Evolutionary conservation across 2,329 filamentous ascomycete genomes (phyloP).

Genomic region (Tolypocladium tundrense): DNA sequence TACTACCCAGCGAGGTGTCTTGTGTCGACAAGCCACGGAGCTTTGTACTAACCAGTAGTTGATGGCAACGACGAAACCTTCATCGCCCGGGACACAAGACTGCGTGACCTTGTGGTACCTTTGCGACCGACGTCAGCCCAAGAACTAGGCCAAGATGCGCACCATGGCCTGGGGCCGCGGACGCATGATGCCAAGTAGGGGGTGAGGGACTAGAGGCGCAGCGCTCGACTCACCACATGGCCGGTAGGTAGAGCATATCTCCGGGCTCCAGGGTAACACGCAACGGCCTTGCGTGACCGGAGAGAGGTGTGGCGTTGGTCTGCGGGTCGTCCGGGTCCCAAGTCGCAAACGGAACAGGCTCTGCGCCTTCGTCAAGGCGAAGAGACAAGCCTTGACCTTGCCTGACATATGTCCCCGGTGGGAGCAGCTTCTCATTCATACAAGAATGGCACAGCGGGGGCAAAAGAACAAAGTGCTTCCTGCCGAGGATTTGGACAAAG

Average conservation of each 20-base stretch:
- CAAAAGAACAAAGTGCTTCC: slow-evolving; percentile 65
- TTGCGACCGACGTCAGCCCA: not conserved
- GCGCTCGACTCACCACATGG: slow-evolving; percentile 53
- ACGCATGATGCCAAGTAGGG: not conserved
- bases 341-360: slow-evolving; percentile 53
- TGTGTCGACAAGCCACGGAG: not conserved
- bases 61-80: slow-evolving; percentile 66
- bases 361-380: slow-evolving; percentile 20
- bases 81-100: slow-evolving; percentile 53
- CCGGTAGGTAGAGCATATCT: slow-evolving; percentile 74
- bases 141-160: not conserved
- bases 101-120: slow-evolving; percentile 77
- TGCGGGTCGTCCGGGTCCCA: slow-evolving; percentile 62
- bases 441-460: slow-evolving; percentile 62
- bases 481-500: slow-evolving; percentile 64
- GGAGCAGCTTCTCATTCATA: slow-evolving; percentile 52
- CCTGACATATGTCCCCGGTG: slow-evolving; percentile 47
- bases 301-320: slow-evolving; percentile 44
- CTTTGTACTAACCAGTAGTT: slow-evolving; percentile 60
- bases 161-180: not conserved
- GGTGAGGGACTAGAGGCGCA: not conserved
- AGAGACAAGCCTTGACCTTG: slow-evolving; percentile 16
- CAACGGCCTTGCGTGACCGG: slow-evolving; percentile 47
- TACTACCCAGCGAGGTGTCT: not conserved
- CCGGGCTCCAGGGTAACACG: slow-evolving; percentile 60